Conservation (phyloP, 2,329 filamentous ascomycete species). For the Tolypocladium ovalisporum region DNA sequence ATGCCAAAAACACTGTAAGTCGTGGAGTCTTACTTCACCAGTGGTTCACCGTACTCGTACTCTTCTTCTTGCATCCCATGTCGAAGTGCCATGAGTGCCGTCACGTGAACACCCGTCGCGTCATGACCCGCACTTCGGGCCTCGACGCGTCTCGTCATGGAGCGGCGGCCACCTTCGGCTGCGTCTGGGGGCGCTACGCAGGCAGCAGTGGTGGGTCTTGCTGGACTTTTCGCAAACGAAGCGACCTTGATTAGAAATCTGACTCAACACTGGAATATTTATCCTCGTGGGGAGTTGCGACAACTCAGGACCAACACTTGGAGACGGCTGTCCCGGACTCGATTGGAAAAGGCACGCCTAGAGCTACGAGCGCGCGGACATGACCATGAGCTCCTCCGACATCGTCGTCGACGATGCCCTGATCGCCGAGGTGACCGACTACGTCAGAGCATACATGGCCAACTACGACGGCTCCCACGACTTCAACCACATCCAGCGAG, state of each 20-base stretch:
- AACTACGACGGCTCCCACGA: slow-evolving; percentile 81
- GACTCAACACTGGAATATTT: neutral
- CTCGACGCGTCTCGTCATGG: neutral
- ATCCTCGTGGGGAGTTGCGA: neutral
- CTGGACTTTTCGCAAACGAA: neutral
- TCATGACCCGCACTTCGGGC: neutral
- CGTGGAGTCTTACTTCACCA: neutral
- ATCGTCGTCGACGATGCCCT: slow-evolving; percentile 24
- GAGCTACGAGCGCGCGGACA: neutral
- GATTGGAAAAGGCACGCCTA: neutral
- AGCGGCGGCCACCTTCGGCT: neutral
- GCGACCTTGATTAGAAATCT: neutral
- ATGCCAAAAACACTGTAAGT: neutral
- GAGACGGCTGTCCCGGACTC: too few species aligned
- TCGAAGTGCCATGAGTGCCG: neutral
- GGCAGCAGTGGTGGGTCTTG: neutral
- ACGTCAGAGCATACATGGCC: slow-evolving; percentile 62
- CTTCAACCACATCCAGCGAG: slow-evolving; percentile 73
- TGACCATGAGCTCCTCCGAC: slow-evolving; percentile 12
- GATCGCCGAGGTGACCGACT: slow-evolving; percentile 47
- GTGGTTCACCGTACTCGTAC: neutral
- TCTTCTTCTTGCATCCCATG: neutral
- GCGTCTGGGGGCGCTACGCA: neutral
- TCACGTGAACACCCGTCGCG: neutral
- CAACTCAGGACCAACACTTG: neutral